Conservation (phyloP, 2,329 filamentous ascomycete genomes). For the Hymenoscyphus fraxineus region DNA sequence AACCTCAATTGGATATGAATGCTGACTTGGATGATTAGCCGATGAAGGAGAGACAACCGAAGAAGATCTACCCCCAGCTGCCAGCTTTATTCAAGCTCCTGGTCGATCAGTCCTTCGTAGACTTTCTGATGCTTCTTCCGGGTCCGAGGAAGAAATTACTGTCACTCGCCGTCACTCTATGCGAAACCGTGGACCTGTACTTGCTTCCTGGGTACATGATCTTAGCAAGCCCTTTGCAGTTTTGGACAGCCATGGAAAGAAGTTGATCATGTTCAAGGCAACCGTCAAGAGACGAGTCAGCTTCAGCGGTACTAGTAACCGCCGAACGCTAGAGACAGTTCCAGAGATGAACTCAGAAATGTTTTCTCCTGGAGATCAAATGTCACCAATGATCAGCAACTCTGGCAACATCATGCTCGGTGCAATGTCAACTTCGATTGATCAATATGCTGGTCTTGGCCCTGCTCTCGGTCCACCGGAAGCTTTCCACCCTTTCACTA, state of each 20-base stretch:
- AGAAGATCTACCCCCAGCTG: conserved; percentile 49
- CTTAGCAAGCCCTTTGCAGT: conserved; percentile 39
- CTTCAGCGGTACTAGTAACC: conserved; percentile 34
- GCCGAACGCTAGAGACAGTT: not conserved
- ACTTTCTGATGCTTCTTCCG: conserved; percentile 38
- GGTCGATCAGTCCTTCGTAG: conserved; percentile 48
- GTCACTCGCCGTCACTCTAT: conserved; percentile 26
- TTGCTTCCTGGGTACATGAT: conserved; percentile 35
- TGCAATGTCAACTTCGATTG: conserved; percentile 41
- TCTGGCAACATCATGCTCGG: conserved; percentile 76
- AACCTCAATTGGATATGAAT: conserved; percentile 15
- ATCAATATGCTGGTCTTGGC: conserved; percentile 47
- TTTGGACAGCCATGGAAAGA: conserved; percentile 39
- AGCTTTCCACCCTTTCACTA: conserved; percentile 68
- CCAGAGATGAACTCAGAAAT: conserved; percentile 1
- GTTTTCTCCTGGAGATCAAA: conserved; percentile 9
- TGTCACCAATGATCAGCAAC: conserved; percentile 58
- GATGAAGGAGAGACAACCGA: conserved; percentile 59
- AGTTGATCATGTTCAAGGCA: conserved; percentile 40
- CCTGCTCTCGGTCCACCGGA: conserved; percentile 70
- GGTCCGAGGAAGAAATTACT: conserved; percentile 36
- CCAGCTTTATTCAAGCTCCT: conserved; percentile 40
- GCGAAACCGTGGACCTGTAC: conserved; percentile 30
- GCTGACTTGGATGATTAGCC: conserved; percentile 47
- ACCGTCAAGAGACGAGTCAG: conserved; percentile 35